Percentiles rank a stretch among this genome's conserved stretches.
Conservation (phyloP, 768 basidiomycete genomes). For the Kondoa subrosea region DNA sequence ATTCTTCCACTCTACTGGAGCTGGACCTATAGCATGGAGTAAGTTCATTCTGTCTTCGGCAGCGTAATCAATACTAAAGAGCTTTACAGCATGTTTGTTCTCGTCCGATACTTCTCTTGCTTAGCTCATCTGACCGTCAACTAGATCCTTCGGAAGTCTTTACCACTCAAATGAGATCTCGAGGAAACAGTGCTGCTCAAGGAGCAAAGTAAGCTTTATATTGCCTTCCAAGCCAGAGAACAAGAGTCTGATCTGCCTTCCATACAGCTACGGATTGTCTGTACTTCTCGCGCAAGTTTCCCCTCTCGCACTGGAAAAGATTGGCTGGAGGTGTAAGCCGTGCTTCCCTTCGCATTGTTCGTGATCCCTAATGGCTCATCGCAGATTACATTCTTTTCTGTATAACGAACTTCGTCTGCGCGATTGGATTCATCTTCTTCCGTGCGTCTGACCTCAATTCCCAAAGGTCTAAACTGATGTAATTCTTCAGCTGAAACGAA, state of each 20-base stretch:
- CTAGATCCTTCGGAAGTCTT: slow-evolving; percentile 6
- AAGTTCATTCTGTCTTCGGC: no score
- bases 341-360: neutral
- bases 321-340: neutral
- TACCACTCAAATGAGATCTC: slow-evolving; percentile 3
- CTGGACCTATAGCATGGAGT: neutral
- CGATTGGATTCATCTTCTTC: slow-evolving; percentile 2
- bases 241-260: neutral
- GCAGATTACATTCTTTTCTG: neutral
- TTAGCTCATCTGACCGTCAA: no score
- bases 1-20: neutral
- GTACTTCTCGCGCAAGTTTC: neutral
- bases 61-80: no score
- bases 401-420: slow-evolving; percentile 3
- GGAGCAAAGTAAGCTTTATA: neutral
- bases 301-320: slow-evolving; percentile 1
- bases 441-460: neutral
- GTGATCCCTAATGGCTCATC: neutral
- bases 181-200: neutral
- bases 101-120: no score
- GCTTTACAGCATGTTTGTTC: no score
- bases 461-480: neutral
- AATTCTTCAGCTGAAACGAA: neutral
- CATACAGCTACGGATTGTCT: neutral
- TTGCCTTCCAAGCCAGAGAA: neutral